A percentile compares a stretch with the other conserved stretches of the same genome.
phyloP scores from a whole-genome alignment of 1,139 yeast species.

The Yamadazyma dushanensis region DNA sequence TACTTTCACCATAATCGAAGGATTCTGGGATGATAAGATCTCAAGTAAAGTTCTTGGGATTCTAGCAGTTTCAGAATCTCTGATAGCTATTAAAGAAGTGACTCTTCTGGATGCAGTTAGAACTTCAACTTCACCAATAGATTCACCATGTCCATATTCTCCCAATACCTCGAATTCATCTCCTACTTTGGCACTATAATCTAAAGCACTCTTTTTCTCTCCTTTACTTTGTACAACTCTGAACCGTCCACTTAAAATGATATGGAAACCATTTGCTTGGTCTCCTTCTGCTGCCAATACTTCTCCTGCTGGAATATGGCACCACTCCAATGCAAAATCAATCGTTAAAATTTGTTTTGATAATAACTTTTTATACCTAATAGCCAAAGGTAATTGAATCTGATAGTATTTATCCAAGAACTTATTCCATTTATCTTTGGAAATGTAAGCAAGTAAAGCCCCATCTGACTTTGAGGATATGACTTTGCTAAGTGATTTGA shows the following conservation, averaged over 20 bases:
- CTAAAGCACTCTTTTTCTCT: conserved; percentile 13
- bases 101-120: conserved; percentile 78
- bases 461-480: conserved; percentile 53
- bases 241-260: conserved; percentile 86
- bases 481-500: conserved; percentile 73
- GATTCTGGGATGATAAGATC: conserved; percentile 77
- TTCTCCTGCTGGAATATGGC: conserved; percentile 84
- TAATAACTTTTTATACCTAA: conserved; percentile 62
- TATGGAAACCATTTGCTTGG: conserved; percentile 87
- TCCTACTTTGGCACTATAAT: conserved; percentile 23
- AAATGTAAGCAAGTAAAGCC: conserved; percentile 69
- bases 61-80: conserved; percentile 92
- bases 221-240: conserved; percentile 50
- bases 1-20: conserved; percentile 87
- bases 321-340: conserved; percentile 95
- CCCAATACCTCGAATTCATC: conserved; percentile 50
- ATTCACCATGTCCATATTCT: conserved; percentile 92
- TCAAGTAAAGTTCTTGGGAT: conserved; percentile 90
- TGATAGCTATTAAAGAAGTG: conserved; percentile 76
- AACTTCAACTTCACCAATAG: conserved; percentile 94
- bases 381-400: conserved; percentile 76
- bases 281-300: conserved; percentile 80
- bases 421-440: conserved; percentile 61
- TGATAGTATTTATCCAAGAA: conserved; percentile 75
- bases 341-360: conserved; percentile 69